phyloP scores from a whole-genome alignment of 257 asterid species.

The Fraxinus excelsior region DNA sequence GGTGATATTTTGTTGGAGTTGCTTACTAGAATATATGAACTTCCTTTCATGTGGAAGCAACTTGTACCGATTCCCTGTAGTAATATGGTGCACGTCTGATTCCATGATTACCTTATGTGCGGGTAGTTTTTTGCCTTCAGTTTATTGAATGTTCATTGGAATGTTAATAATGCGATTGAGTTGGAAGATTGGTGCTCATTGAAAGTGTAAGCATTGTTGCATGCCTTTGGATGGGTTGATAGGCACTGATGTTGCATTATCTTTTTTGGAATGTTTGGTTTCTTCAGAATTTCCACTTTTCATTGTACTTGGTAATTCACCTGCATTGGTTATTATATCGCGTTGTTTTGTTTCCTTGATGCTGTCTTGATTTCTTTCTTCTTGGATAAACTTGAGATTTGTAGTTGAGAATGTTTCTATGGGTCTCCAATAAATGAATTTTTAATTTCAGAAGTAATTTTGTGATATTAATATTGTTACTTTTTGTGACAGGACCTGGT shows the following conservation, averaged over 20 bases:
- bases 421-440: background rate
- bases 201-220: background rate
- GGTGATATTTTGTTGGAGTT: constrained; percentile 21
- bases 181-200: constrained; percentile 7
- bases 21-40: constrained; percentile 1
- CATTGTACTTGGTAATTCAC: background rate
- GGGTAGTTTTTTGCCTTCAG: background rate
- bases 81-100: constrained; percentile 18
- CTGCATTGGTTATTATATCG: background rate
- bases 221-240: background rate
- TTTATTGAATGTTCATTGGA: background rate
- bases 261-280: background rate
- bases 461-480: background rate
- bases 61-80: constrained; percentile 10
- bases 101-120: background rate
- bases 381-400: background rate
- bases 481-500: constrained; percentile 33
- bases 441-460: constrained; percentile 1
- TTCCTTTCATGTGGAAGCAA: constrained; percentile 2
- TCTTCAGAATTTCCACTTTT: background rate
- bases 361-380: background rate
- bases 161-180: background rate
- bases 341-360: constrained; percentile 1
- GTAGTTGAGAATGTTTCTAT: background rate
- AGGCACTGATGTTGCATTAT: background rate